Conservation (phyloP, 169 alveolate species). For the Babesia gibsoni region DNA sequence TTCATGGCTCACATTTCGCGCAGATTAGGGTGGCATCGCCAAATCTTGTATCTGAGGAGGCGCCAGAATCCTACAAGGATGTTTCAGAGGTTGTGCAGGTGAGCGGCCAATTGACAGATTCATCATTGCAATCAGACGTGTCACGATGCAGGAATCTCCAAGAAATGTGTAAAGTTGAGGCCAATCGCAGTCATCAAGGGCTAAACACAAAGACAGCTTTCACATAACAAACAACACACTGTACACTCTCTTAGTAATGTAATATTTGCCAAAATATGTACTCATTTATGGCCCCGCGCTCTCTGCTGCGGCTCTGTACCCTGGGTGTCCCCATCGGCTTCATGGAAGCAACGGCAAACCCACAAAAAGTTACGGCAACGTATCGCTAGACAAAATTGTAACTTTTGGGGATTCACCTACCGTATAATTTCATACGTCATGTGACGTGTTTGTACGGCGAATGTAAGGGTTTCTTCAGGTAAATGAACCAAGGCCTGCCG, state of each 20-base stretch:
- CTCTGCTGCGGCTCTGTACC: no score
- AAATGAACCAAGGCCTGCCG: no score
- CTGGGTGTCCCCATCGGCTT: background rate
- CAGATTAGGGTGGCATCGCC: conserved; percentile 87
- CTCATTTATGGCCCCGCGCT: no score
- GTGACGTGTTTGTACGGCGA: no score
- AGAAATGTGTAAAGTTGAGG: conserved; percentile 78
- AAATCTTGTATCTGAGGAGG: conserved; percentile 86
- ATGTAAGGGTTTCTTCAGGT: no score
- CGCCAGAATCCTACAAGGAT: conserved; percentile 88
- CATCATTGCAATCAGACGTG: conserved; percentile 58
- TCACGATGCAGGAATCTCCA: conserved; percentile 86
- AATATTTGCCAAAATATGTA: no score
- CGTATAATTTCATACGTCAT: no score
- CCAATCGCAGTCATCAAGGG: conserved; percentile 90
- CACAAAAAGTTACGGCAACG: background rate
- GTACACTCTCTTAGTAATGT: no score
- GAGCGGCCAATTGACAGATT: background rate
- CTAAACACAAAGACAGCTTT: conserved; percentile 1
- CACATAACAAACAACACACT: background rate
- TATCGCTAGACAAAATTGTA: background rate
- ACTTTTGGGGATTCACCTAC: no score
- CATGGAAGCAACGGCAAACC: background rate
- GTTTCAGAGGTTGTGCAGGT: conserved; percentile 81
- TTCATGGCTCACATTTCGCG: background rate